Evolutionary conservation across 306 rosid genomes (phyloP).

Genomic region (Fragaria ananassa): DNA sequence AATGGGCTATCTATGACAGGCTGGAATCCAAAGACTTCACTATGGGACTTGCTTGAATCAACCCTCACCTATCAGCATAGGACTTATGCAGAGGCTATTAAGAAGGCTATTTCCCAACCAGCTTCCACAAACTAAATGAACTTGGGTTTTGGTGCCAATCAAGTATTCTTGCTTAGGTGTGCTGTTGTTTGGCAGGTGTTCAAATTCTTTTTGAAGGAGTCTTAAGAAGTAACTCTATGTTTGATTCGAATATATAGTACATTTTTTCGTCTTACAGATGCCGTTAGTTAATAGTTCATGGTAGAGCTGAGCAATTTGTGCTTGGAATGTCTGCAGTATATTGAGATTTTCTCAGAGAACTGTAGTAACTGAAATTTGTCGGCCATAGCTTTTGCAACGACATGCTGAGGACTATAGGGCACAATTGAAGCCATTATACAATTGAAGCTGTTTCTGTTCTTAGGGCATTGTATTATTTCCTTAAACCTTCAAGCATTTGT

Average conservation of each 20-base stretch:
- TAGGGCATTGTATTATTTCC: neutral
- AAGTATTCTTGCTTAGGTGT: slow-evolving; percentile 31
- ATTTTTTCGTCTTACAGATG: slow-evolving; percentile 16
- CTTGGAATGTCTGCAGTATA: slow-evolving; percentile 26
- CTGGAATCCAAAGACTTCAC: slow-evolving; percentile 89
- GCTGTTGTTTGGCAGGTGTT: slow-evolving; percentile 30
- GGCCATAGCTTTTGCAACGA: slow-evolving; percentile 29
- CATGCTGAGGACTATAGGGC: slow-evolving; percentile 24
- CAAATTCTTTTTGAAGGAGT: slow-evolving; percentile 20
- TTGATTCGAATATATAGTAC: slow-evolving; percentile 36
- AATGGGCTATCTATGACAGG: slow-evolving; percentile 36
- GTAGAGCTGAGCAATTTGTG: slow-evolving; percentile 25
- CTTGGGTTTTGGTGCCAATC: slow-evolving; percentile 18
- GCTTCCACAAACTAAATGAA: slow-evolving; percentile 46
- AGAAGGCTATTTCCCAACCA: slow-evolving; percentile 65
- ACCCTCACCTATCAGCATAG: slow-evolving; percentile 92
- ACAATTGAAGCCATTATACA: slow-evolving; percentile 18
- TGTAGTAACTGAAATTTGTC: slow-evolving; percentile 28
- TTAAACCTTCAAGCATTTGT: neutral
- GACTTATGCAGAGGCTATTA: slow-evolving; percentile 83
- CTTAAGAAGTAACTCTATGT: slow-evolving; percentile 27
- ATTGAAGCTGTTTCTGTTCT: slow-evolving; percentile 21
- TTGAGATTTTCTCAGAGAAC: slow-evolving; percentile 16
- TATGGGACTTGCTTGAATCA: slow-evolving; percentile 88
- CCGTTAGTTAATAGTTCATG: slow-evolving; percentile 30